A percentile compares a stretch with the other conserved stretches of the same genome.
Conservation (phyloP, 768 basidiomycete species). For the Mycena alexandri region DNA sequence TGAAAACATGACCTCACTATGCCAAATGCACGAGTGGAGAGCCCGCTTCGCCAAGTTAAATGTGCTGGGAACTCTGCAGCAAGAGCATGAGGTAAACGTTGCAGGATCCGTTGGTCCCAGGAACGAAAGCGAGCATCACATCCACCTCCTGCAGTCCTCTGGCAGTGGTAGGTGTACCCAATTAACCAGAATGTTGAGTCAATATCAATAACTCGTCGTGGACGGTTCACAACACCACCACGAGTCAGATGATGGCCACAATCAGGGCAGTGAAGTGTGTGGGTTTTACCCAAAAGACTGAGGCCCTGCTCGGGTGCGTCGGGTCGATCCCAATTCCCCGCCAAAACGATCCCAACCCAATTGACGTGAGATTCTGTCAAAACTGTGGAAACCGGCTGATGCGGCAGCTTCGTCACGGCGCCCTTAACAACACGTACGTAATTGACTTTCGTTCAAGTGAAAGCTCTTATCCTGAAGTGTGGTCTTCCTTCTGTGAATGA, state of each 20-base stretch:
- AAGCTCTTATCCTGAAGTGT: too few relatives aligned
- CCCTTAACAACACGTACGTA: too few relatives aligned
- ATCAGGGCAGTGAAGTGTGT: slow-evolving; percentile 27
- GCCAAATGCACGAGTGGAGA: slow-evolving; percentile 33
- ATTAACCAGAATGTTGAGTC: slow-evolving; percentile 35
- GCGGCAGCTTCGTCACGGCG: too few relatives aligned
- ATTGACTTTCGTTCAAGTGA: too few relatives aligned
- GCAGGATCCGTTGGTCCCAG: slow-evolving; percentile 43
- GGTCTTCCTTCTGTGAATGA: too few relatives aligned
- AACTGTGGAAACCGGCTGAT: too few relatives aligned
- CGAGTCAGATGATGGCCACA: slow-evolving; percentile 22
- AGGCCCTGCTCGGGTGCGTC: too few relatives aligned
- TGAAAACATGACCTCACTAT: slow-evolving; percentile 41
- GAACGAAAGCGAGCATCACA: slow-evolving; percentile 39
- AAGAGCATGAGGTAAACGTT: slow-evolving; percentile 37
- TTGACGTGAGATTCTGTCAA: too few relatives aligned
- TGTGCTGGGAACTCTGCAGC: slow-evolving; percentile 43
- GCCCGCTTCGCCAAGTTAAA: slow-evolving; percentile 41
- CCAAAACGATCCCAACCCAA: too few relatives aligned
- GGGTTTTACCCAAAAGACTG: slow-evolving; percentile 13
- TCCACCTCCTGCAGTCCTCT: not conserved
- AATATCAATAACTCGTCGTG: slow-evolving; percentile 33
- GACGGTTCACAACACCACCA: slow-evolving; percentile 30
- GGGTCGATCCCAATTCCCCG: too few relatives aligned
- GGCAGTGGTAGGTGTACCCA: slow-evolving; percentile 32